Conservation (phyloP, 2,329 filamentous ascomycete genomes). For the Penicillium sp. region DNA sequence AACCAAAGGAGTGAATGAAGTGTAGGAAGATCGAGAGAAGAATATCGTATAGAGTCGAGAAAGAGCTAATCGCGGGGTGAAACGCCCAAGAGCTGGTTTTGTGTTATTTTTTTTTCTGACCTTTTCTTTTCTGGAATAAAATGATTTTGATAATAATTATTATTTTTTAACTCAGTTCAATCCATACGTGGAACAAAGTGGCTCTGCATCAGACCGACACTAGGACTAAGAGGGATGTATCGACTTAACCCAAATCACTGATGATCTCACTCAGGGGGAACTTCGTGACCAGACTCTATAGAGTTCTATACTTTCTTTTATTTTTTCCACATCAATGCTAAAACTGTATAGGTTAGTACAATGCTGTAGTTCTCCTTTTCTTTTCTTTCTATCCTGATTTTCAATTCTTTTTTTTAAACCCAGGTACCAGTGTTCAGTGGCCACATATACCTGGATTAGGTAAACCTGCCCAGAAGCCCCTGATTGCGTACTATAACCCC, state of each 20-base stretch:
- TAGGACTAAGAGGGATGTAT: slow-evolving; percentile 28
- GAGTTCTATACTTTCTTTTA: neutral
- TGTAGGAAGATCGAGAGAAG: slow-evolving; percentile 23
- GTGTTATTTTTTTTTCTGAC: slow-evolving; percentile 16
- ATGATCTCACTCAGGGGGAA: slow-evolving; percentile 26
- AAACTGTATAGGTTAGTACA: too few relatives aligned
- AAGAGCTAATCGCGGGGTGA: slow-evolving; percentile 39
- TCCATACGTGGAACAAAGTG: slow-evolving; percentile 26
- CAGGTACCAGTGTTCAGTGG: neutral
- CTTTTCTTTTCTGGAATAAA: slow-evolving; percentile 5
- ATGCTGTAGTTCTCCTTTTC: neutral
- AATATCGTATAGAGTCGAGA: slow-evolving; percentile 25
- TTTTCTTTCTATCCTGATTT: neutral
- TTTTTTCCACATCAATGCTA: too few relatives aligned
- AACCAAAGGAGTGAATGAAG: slow-evolving; percentile 29
- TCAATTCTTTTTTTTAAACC: slow-evolving; percentile 13
- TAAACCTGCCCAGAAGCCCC: slow-evolving; percentile 15
- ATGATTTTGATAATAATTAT: slow-evolving; percentile 7
- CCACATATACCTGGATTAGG: slow-evolving; percentile 8
- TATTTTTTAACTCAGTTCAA: slow-evolving; percentile 16
- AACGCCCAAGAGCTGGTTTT: slow-evolving; percentile 31
- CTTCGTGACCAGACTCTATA: slow-evolving; percentile 8
- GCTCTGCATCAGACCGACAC: slow-evolving; percentile 26
- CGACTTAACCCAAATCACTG: slow-evolving; percentile 24
- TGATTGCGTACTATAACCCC: slow-evolving; percentile 28